Base-by-base conservation (phyloP, 2,329 filamentous ascomycete species). In the Monilinia laxa region DNA sequence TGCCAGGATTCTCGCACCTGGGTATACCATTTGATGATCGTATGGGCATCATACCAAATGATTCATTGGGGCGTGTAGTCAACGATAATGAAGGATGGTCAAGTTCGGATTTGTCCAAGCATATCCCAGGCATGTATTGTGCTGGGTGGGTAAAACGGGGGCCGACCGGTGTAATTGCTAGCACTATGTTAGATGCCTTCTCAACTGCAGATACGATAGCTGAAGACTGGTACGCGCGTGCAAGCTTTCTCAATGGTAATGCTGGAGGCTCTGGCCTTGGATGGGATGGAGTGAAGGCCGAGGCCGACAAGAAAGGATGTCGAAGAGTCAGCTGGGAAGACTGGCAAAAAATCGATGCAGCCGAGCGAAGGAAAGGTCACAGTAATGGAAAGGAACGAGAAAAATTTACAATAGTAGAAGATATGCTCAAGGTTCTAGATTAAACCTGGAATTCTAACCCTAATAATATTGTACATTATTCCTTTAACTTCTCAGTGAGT, bases 91-190 rank as follows among this genome's bases (percentile, higher is more conserved):
- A 70, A 23, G 64, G 56, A 4, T 68, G 71, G 47, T 52, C 69
- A 20, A 67, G 64, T 12, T 52, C 68, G 25, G 66, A 42, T 45
- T 65, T 68, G 20, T 64, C 68, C 14, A 69, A 67, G 25, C 69
- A 66, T 60, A 74, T 90, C 0, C 86, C 89, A 0, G 92, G 94
- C 0, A 78, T 97, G 38, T 99, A 99, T 79, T 96, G 93, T 71
- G 91, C 94, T 20, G 95, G 95, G 0, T 99, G 95, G 95, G 93
- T 97, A 12, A 98, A 98, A 80, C 86, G 90, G 47, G 95, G 95
- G 0, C 94, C 95, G 0, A 97, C 93, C 0, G 95, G 95, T 2
- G 93, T 98, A 4, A 99, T 99, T 76, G 94, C 94, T 1, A 93
- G 90, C 40, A 99, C 95, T 0, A 96, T 99, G 92, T 87, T 90